Evolutionary conservation across 495 filamentous ascomycete species (phyloP), one percentile per base, ranked within the genome.

Genomic region (Aspergillus nanangensis): DNA sequence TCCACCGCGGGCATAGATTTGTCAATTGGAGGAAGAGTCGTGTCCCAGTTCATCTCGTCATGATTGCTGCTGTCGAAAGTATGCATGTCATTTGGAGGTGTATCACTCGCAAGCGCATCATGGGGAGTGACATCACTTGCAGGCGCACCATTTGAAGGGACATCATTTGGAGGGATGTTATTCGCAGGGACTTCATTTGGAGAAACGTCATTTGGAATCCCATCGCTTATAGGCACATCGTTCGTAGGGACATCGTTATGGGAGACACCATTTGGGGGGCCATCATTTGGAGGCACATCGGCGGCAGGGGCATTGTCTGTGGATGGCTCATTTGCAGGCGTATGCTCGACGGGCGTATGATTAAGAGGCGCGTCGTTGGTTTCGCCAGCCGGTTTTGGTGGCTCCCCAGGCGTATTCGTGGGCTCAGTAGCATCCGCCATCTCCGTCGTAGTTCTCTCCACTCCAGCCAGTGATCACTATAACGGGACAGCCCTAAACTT

Each of bases 371-470:
- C 45, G 56, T 59, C 50, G 7, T 13, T 50, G 38, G 49, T 38
- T 32, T 62, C 61, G 10, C 45, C 33, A 33, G 52, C 47, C 42
- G 49, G 35, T 37, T 61, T 57, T 41, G 58, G 53, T 41, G 58
- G 41, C 27, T 67, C 65, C 19, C 57, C 61, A 46, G 66, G 39
- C 34, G 60, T 50, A 32, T 54, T 56, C 42, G 46, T 53, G 14
- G 61, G 50, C 23, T 70, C 66, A 45, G 56, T 53, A 13, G 61
- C 52, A 37, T 72, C 69, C 31, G 63, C 59, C 69, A 70, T 72
- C 32, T 58, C 41, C 37, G 39, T 32, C 40, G 32, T 46, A 24
- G 10, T 31, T 41, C 13, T 44, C 27, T 33, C 29, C 15, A 25
- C n/a, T 20, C 20, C 15, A 34, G 15, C 33, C 29, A 17, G 41